Percentiles rank a stretch among this genome's conserved stretches.
Conservation (phyloP, 2,329 filamentous ascomycete species). For the Calonectria naviculata region DNA sequence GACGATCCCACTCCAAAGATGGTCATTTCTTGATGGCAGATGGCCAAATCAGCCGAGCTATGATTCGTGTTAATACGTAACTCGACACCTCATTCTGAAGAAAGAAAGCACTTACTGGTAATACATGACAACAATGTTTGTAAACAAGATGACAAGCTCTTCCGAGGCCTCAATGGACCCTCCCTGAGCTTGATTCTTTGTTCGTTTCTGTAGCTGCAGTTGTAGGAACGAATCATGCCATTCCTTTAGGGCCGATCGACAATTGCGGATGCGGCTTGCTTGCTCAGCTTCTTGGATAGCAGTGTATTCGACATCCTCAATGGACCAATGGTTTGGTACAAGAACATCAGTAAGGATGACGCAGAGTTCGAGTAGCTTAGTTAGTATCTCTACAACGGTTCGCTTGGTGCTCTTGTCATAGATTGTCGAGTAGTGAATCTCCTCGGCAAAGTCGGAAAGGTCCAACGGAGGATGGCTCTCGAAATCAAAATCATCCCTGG, state of each 20-base stretch:
- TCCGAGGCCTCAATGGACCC: neutral
- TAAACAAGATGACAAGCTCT: slow-evolving; percentile 4
- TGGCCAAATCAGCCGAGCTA: slow-evolving; percentile 7
- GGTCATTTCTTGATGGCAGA: slow-evolving; percentile 19
- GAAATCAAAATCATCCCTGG: slow-evolving; percentile 10
- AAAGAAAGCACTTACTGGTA: slow-evolving; percentile 11
- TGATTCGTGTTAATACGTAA: neutral
- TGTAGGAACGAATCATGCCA: neutral
- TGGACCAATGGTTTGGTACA: neutral
- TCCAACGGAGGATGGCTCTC: neutral
- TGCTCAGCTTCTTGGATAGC: slow-evolving; percentile 12
- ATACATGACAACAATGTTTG: slow-evolving; percentile 16
- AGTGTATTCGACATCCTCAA: neutral
- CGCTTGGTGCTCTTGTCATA: slow-evolving; percentile 7
- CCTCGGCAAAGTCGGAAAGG: slow-evolving; percentile 6
- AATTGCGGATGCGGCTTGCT: slow-evolving; percentile 4
- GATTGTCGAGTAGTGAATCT: neutral
- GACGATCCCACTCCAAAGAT: slow-evolving; percentile 3
- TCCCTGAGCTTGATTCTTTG: neutral
- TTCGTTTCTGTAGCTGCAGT: neutral
- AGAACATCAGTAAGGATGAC: slow-evolving; percentile 15
- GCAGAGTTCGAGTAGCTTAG: slow-evolving; percentile 9
- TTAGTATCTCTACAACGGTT: neutral
- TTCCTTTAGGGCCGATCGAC: neutral
- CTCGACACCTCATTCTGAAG: too few relatives aligned